Base-by-base conservation (phyloP, 345 rosid species). In the Euphorbia pulcherrima region DNA sequence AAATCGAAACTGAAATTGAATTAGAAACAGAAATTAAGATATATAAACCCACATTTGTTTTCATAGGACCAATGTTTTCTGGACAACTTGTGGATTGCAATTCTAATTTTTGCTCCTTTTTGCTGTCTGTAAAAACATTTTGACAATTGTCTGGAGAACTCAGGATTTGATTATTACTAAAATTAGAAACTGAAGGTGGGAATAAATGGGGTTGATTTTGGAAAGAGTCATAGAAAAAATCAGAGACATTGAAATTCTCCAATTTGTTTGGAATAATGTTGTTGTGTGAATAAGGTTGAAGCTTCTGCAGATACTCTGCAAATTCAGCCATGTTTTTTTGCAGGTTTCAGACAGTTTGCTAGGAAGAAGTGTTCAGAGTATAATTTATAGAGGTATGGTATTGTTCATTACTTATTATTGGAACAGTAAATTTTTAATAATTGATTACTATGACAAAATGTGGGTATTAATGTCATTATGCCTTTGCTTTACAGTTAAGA, bases 221-320 rank as follows among this genome's bases (percentile, higher is more conserved):
- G 30, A 75, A 68, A 67, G 69, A 71, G 57, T 74, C 74, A 1
- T 59, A 23, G 24, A 79, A 72, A 75, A 71, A 67, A 37, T 65
- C 71, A 54, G 73, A 12, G 39, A 57, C 27, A 67, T 21, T 60
- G 66, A 76, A 67, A 68, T 8, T 69, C 68, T 80, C 81, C 64
- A 64, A 51, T 29, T 57, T 44, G 54, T 62, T 72, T 59, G 77
- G 76, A 73, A 67, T 68, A 72, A 65, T 37, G 29, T 37, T 78
- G 57, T 75, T 72, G 18, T 73, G 77, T 40, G 73, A 24, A 29
- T 76, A 68, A 27, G 64, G 17, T 51, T 60, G 80, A 67, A 73
- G 62, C 60, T 62, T 77, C 75, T 80, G 81, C 78, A 75, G 29
- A 63, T 74, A 20, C 40, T 75, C 74, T 61, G 75, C 44, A 62